Base-by-base conservation (phyloP, 2,329 filamentous ascomycete species). In the Fusarium coffeatum region DNA sequence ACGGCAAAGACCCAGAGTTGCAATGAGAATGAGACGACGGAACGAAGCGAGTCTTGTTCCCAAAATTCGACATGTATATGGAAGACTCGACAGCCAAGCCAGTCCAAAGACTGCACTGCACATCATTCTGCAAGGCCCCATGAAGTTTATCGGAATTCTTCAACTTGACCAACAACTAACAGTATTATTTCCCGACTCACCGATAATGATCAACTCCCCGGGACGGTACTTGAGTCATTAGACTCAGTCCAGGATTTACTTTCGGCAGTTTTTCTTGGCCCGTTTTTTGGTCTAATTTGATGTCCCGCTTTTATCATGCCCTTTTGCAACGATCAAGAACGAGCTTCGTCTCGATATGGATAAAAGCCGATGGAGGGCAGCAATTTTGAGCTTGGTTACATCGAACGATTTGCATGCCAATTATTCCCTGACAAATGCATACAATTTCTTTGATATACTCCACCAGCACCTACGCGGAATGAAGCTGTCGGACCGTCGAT, bases 151-250 rank as follows among this genome's bases (percentile, higher is more conserved):
- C 55, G 59, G 40, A 32, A 43, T 32, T 45, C 40, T 6, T n/a
- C 20, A 50, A 48, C 25, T 40, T 40, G 23, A 48, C 22, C 34
- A 50, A 41, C 55, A 51, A 42, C 55, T 48, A 54, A 55, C 23
- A 30, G n/a, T 28, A 64, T 37, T 37, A 60, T 55, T 48, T 49
- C 58, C 34, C 50, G 41, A 28, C 50, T 59, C 49, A 55, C 28
- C 22, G 20, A 51, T 40, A 46, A 49, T 63, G 41, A 59, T 55
- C 45, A 55, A 60, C 50, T 68, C 59, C 50, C 50, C 55, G 51
- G 50, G 18, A 61, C 67, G 64, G 67, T 56, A 64, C 64, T 69
- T 66, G 66, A 66, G 61, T 69, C 66, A 69, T 69, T 69, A 66
- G 66, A 51, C 55, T 50, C 55, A 27, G 51, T 64, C 55, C 43